These are phyloP conservation scores for Colletotrichum sp. DNA, from an alignment of 2,329 filamentous ascomycete genomes.

Conservation along the genomic window DNA sequence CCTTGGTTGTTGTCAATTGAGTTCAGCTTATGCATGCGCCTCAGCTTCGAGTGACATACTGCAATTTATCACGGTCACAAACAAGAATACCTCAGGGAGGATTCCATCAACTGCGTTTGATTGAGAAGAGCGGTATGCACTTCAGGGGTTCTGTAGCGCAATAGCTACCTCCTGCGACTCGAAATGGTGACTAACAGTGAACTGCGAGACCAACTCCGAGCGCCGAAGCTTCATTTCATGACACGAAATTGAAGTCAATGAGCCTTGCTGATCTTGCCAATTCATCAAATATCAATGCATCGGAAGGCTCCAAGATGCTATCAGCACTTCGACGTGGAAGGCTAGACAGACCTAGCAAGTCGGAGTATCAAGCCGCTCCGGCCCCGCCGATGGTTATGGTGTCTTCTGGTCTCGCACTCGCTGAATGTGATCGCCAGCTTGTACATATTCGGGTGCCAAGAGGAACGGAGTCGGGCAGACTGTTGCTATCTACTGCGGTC, in stretches of 20 bases:
- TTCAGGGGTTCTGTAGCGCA: fast-evolving
- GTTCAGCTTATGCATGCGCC: no score
- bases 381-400: not conserved
- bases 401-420: not conserved
- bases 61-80: no score
- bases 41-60: no score
- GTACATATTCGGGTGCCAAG: not conserved
- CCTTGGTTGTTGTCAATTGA: not conserved
- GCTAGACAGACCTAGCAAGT: not conserved
- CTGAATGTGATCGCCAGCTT: not conserved
- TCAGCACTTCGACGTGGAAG: fast-evolving
- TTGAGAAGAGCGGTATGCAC: fast-evolving
- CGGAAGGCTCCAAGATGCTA: not conserved
- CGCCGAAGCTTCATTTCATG: not conserved
- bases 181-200: not conserved
- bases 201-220: not conserved
- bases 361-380: not conserved
- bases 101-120: no score
- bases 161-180: not conserved
- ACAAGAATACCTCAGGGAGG: no score
- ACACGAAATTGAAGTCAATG: not conserved
- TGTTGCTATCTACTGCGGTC: not conserved
- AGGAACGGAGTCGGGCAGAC: not conserved
- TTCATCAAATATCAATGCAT: not conserved
- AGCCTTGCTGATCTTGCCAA: not conserved